Base-by-base conservation (phyloP, 2,329 filamentous ascomycete genomes). In the Colletotrichum chlorophyti region DNA sequence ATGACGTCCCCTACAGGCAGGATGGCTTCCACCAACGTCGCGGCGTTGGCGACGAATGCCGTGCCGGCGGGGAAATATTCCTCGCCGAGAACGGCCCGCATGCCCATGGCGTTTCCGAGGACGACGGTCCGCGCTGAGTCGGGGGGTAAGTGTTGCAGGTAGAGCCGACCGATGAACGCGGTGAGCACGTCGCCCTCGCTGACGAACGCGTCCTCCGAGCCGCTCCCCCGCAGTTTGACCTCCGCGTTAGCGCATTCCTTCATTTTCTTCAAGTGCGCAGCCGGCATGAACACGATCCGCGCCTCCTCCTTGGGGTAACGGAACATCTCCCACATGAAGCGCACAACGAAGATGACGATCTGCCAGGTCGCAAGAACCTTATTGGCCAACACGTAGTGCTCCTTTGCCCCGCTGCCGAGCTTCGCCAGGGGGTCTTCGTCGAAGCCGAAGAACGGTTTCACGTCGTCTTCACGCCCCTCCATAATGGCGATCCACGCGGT, bases 401-500 rank as follows among this genome's bases (percentile, higher is more conserved):
- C 26, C 9, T 23, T 19, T n/a, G 15, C 0, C 5, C 19, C 19
- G 14, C 23, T 17, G n/a, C 31, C 38, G 4, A 53, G 37, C n/a
- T 43, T 17, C 10, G 27, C 19, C 23, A 79, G 60, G 2, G 71
- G 66, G 52, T 81, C 78, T 4, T 72, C 62, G 11, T 65, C 63
- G 1, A 70, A 65, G 5, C 70, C 71, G 1, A 69, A 58, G 1
- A 77, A 58, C 4, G 70, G 68, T 7, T 68, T 66, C 0, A 82
- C 72, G 34, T 80, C 70, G 9, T 67, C 64, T 15, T 77, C 75
- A 1, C 70, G 65, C 1, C 76, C 79, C 3, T 72, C 70, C 2
- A 84, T 63, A 0, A 79, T 73, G 1, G 74, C 65, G 0, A 70
- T 77, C 81, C 81, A 84, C 4, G 72, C 75, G 1, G 71, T 62